Base-by-base conservation (phyloP, 306 rosid genomes). In the Mimosa bimucronata region DNA sequence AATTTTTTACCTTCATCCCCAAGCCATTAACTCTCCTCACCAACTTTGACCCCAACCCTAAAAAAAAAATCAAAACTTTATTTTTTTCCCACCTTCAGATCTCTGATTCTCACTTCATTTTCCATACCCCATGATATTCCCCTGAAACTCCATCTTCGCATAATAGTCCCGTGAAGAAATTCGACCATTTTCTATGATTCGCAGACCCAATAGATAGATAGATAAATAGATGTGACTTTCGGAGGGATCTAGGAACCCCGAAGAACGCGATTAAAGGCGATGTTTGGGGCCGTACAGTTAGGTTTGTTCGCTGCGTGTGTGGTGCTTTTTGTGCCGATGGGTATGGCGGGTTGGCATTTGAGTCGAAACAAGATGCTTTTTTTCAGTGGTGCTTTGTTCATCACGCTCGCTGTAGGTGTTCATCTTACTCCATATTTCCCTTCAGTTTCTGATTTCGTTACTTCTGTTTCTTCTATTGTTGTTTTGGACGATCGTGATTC, bases 361-460 rank as follows among this genome's bases (percentile, higher is more conserved):
- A 92, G 98, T 83, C 97, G 98, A 60, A 94, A 94, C 88, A 94
- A 94, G 74, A 90, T 92, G 84, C 94, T 94, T 52, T 94, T 94
- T 80, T 94, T 94, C 87, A 84, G 97, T 79, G 97, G 97, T 5
- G 94, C 97, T 34, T 97, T 94, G 48, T 94, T 94, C 85, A 92
- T 94, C 76, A 86, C 97, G 2, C 98, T 94, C 64, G 98, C 98
- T 15, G 89, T 94, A 71, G 97, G 97, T 58, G 97, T 94, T 78
- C 98, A 94, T 83, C 87, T 94, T 42, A 91, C 97, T 60, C 94
- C 98, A 16, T 91, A 91, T 88, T 92, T 94, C 40, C 97, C 97
- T 74, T 86, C 97, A 42, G 85, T 90, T 64, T 83, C 92, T 38
- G 94, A 92, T 88, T 78, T 92, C 6, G 87, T 90, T 46, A 75